phyloP scores from a whole-genome alignment of 2,329 filamentous ascomycete genomes.

The Scortechinia acanthostroma region DNA sequence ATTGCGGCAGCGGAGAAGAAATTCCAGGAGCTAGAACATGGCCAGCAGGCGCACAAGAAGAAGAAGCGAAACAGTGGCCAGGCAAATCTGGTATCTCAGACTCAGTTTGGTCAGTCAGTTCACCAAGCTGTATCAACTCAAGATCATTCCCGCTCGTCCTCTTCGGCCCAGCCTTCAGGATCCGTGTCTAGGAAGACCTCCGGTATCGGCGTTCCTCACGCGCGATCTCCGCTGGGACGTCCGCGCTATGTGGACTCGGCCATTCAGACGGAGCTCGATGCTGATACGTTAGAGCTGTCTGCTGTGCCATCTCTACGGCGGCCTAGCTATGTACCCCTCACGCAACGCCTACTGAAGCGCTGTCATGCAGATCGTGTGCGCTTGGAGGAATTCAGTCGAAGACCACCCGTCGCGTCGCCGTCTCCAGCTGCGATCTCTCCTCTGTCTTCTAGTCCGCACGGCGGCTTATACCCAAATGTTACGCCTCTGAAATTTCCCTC shows the following conservation, averaged over 20 bases:
- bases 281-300: constrained; percentile 12
- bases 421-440: too few species aligned
- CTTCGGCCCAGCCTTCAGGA: background rate
- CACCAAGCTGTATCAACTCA: too few species aligned
- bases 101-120: too few species aligned
- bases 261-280: constrained; percentile 31
- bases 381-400: constrained; percentile 16
- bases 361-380: constrained; percentile 27
- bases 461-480: too few species aligned
- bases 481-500: too few species aligned
- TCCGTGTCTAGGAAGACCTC: background rate
- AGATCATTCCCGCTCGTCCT: background rate
- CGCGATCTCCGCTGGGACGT: constrained; percentile 13
- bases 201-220: constrained; percentile 12
- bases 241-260: constrained; percentile 27
- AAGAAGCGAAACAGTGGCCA: constrained; percentile 45
- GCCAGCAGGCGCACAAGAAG: constrained; percentile 40
- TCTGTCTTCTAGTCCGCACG: too few species aligned
- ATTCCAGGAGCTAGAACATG: constrained; percentile 50
- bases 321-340: constrained; percentile 25
- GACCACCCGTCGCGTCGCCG: too few species aligned
- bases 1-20: constrained; percentile 54
- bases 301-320: constrained; percentile 11
- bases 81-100: too few species aligned
- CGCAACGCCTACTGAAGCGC: constrained; percentile 28